Evolutionary conservation across 345 rosid species (phyloP), one percentile per base, ranked within the genome.

Genomic region (Corchorus olitorius): DNA sequence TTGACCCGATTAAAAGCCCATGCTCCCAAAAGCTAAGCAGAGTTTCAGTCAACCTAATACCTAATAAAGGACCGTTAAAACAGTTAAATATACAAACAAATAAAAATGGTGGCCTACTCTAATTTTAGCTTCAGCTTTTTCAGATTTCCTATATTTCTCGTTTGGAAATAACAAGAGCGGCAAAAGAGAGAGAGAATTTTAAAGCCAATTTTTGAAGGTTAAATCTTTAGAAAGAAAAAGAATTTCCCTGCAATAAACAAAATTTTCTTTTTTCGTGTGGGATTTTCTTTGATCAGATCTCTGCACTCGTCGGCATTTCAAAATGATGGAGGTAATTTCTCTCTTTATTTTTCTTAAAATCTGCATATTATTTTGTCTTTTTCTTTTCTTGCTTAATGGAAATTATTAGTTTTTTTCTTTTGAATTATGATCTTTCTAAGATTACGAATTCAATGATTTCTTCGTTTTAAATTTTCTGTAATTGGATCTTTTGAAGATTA

Each of bases 291-390:
- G n/a, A 46, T 67, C 55, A 6, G 19, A 20, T 67, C 39, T 20
- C 54, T 46, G 35, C 15, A 45, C 55, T 46, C 55, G 22, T 46
- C 16, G 16, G 71, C 54, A 67, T 67, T 67, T 14, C 11, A 46
- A 66, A 46, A 67, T 27, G 58, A 68, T 67, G 71, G 19, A 67
- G 71, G 71, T 67, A 67, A 39, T 39, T 39, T 46, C 13, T 20
- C 71, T 46, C 37, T 69, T 20, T 20, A 13, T 16, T 20, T 20
- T 19, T 39, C 11, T 43, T 27, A 27, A 27, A 27, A 27, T 27
- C 27, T 27, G 27, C 27, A 27, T 27, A 27, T 27, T 27, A 27
- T 27, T 13, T 3, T 12, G 5, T 54, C 19, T n/a, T 10, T 9
- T 43, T 16, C 22, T 16, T 67, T 46, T 67, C 15, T n/a, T 46